phyloP scores from a whole-genome alignment of 306 rosid genomes.

The Medicago truncatula region MtrunA17r5.0-ANR NC_053045.1:5081001-5081500 shows the following conservation, averaged over 20 bases:
- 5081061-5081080: slow-evolving; percentile 2
- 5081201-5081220: not conserved
- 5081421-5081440: not conserved
- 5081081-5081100: not conserved
- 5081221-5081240: not conserved
- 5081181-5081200: slow-evolving; percentile 13
- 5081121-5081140: not conserved
- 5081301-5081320: slow-evolving; percentile 7
- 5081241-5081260: not conserved
- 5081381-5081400: slow-evolving; percentile 5
- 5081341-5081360: slow-evolving; percentile 20
- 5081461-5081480: not conserved
- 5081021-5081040: not conserved
- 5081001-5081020: slow-evolving; percentile 17
- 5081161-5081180: slow-evolving; percentile 8
- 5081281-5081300: not conserved
- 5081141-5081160: slow-evolving; percentile 1
- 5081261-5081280: not conserved
- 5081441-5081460: not conserved
- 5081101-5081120: slow-evolving; percentile 27
- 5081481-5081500: not conserved
- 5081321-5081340: slow-evolving; percentile 4
- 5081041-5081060: not conserved
- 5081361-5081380: not conserved
- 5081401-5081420: not conserved